Evolutionary conservation across 805 yeast species (phyloP).

Genomic region (Yamadazyma olivae): DNA sequence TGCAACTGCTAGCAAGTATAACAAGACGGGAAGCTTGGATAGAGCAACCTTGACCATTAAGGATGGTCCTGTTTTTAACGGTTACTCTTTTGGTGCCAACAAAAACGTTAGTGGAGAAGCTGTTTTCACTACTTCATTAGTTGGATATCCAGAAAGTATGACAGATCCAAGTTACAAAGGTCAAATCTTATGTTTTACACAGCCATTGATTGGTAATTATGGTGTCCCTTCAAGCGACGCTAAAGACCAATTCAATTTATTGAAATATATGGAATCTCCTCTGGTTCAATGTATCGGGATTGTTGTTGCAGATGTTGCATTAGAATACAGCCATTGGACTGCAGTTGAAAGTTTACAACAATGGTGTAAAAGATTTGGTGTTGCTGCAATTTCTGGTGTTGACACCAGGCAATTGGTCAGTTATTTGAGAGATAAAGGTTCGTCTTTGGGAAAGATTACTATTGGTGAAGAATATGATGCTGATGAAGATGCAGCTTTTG

Average conservation of each 20-base stretch:
- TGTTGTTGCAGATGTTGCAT: constrained; percentile 92
- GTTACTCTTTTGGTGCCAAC: constrained; percentile 94
- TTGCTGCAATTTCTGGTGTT: constrained; percentile 92
- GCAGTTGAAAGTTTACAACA: constrained; percentile 93
- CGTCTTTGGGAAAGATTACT: constrained; percentile 85
- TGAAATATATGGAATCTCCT: constrained; percentile 90
- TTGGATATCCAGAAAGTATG: constrained; percentile 98
- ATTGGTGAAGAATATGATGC: constrained; percentile 91
- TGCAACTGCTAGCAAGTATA: constrained; percentile 36
- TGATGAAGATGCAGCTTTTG: constrained; percentile 85
- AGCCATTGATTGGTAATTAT: constrained; percentile 95
- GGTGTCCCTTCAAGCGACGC: constrained; percentile 89
- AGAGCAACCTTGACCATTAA: constrained; percentile 89
- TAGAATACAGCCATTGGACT: constrained; percentile 98
- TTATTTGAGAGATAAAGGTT: constrained; percentile 92
- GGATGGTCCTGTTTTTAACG: constrained; percentile 91
- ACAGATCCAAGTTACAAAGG: constrained; percentile 98
- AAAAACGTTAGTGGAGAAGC: constrained; percentile 94
- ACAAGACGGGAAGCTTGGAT: constrained; percentile 46
- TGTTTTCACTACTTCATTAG: constrained; percentile 95
- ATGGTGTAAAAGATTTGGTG: constrained; percentile 96
- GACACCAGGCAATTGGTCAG: constrained; percentile 95
- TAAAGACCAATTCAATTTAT: constrained; percentile 79
- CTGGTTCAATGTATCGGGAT: constrained; percentile 92
- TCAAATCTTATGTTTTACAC: constrained; percentile 94